A percentile compares a stretch with the other conserved stretches of the same genome.
Evolutionary conservation across 139 green algal genomes (phyloP).

Genomic region (Chlamydomonas applanata): DNA sequence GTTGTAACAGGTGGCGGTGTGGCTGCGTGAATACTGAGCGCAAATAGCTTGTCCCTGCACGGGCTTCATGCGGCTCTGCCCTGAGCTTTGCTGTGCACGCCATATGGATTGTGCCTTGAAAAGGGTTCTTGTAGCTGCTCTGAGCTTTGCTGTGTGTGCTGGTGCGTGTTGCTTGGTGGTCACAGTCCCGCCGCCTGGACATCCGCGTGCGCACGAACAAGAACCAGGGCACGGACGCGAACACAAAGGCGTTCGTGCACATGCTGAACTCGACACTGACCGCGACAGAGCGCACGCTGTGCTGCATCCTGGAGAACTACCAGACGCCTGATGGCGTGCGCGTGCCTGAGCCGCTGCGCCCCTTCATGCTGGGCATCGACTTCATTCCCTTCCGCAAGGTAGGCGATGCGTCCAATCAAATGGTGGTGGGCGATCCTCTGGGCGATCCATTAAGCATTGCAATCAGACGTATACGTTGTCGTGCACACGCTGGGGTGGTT

Average conservation of each 20-base stretch:
- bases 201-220: conserved; percentile 63
- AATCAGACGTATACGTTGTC: not conserved
- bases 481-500: not conserved
- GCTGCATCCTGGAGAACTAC: conserved; percentile 98
- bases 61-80: too few relatives aligned
- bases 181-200: conserved; percentile 83
- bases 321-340: conserved; percentile 78
- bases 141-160: too few relatives aligned
- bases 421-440: not conserved
- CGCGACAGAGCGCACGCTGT: conserved; percentile 96
- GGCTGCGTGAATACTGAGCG: too few relatives aligned
- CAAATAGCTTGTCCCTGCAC: too few relatives aligned
- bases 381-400: conserved; percentile 91
- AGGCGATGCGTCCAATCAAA: not conserved
- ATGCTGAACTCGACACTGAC: conserved; percentile 97
- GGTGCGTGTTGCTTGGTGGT: too few relatives aligned
- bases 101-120: too few relatives aligned
- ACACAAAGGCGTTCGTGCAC: conserved; percentile 91
- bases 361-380: conserved; percentile 90
- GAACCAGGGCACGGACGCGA: conserved; percentile 47
- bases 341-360: conserved; percentile 57
- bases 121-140: too few relatives aligned
- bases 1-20: too few relatives aligned
- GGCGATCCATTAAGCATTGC: too few relatives aligned
- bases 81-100: too few relatives aligned